A percentile compares a stretch with the other conserved stretches of the same genome.
Evolutionary conservation across 257 asterid species (phyloP).

Genomic region (Solanum neorickii): DNA sequence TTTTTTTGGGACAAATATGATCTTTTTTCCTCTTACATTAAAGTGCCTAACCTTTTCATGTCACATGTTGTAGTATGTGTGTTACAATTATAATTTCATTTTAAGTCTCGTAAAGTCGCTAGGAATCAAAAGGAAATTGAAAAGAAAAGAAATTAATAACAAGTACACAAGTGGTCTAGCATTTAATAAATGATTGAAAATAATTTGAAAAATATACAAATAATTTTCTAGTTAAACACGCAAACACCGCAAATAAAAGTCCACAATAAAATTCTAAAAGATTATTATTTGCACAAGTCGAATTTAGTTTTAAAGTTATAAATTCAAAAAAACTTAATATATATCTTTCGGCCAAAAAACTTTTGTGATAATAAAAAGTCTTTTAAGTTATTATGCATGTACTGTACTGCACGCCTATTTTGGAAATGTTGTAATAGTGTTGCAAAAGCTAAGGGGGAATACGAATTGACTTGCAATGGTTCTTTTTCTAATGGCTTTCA

Average conservation of each 20-base stretch:
- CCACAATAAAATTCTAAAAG: background rate
- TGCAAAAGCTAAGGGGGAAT: too few relatives aligned
- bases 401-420: background rate
- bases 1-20: background rate
- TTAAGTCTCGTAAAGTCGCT: background rate
- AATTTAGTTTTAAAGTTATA: background rate
- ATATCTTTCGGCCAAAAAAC: background rate
- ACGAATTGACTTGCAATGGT: background rate
- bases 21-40: background rate
- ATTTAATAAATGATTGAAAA: background rate
- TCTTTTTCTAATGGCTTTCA: background rate
- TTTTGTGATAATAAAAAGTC: background rate
- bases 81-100: background rate
- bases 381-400: background rate
- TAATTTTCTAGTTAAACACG: background rate
- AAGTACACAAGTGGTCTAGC: background rate
- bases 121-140: background rate
- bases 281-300: background rate
- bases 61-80: background rate
- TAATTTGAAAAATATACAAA: background rate
- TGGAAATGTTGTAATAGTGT: background rate
- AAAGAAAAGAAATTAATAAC: background rate
- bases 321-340: background rate
- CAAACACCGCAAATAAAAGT: background rate
- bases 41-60: background rate